phyloP scores from a whole-genome alignment of 805 yeast genomes.

The Myxozyma melibiosi region DNA sequence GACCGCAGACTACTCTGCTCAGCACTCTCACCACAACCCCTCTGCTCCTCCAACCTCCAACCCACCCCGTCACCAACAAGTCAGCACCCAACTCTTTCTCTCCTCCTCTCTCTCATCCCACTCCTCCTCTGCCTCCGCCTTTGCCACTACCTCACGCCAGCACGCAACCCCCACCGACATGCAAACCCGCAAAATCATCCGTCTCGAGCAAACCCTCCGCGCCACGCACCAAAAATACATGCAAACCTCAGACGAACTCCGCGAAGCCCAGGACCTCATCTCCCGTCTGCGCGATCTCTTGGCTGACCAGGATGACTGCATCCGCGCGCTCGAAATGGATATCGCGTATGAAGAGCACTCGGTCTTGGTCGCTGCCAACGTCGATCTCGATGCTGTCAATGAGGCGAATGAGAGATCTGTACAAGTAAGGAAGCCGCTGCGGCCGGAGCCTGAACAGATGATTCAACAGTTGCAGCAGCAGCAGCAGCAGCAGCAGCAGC shows the following conservation, averaged over 20 bases:
- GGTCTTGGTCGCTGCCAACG: neutral
- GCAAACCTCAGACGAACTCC: conserved; percentile 8
- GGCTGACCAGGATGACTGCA: conserved; percentile 26
- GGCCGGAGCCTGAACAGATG: neutral
- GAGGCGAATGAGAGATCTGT: neutral
- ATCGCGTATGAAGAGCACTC: neutral
- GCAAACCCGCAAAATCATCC: neutral
- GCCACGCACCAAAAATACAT: conserved; percentile 2
- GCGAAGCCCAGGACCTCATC: conserved; percentile 6
- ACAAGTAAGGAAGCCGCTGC: neutral
- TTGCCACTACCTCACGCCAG: neutral
- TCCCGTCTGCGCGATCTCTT: conserved; percentile 8
- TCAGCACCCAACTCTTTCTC: too few relatives aligned
- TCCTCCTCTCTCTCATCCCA: too few relatives aligned
- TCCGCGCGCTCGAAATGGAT: conserved; percentile 23
- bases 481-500: neutral
- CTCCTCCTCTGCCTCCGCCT: neutral
- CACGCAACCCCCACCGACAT: neutral
- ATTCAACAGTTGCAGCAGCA: neutral
- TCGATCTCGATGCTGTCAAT: neutral
- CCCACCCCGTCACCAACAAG: too few relatives aligned
- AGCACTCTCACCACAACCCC: too few relatives aligned
- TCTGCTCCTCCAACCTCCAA: too few relatives aligned
- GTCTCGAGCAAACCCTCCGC: neutral
- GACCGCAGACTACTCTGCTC: too few relatives aligned